phyloP scores from a whole-genome alignment of 345 rosid species.

The Lepidium africanum region DNA sequence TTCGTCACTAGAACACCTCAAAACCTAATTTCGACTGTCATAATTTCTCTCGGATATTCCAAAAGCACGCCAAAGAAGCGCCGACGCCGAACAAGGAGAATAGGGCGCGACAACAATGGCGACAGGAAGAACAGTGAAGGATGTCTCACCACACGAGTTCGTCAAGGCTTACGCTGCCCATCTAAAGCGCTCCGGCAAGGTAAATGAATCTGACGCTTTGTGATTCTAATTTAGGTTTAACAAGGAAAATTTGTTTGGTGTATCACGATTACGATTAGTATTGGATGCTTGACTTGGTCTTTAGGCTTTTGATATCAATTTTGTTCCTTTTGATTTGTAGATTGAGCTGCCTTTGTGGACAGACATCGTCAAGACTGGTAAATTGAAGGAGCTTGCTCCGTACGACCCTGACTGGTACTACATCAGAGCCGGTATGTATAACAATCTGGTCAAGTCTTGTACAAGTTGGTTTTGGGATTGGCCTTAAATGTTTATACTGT shows the following conservation, averaged over 20 bases:
- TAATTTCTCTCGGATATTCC: neutral
- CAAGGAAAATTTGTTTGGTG: neutral
- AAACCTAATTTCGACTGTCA: conserved; percentile 14
- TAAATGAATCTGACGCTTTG: conserved; percentile 8
- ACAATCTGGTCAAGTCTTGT: neutral
- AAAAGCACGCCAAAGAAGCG: neutral
- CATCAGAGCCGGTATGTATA: conserved; percentile 47
- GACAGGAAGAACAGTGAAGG: conserved; percentile 32
- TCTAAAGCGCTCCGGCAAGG: conserved; percentile 38
- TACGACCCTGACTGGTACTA: conserved; percentile 74
- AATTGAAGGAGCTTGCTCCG: conserved; percentile 63
- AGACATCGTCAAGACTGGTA: conserved; percentile 68
- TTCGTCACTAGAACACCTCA: conserved; percentile 1
- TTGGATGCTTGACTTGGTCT: neutral
- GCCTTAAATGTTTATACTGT: neutral
- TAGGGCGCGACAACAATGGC: conserved; percentile 15
- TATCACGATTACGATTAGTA: neutral
- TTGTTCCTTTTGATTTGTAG: conserved; percentile 16
- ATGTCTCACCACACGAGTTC: conserved; percentile 38
- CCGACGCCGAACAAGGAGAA: conserved; percentile 23
- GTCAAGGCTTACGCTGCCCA: conserved; percentile 37
- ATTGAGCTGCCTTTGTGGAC: conserved; percentile 65
- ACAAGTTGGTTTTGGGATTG: neutral
- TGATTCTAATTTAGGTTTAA: neutral
- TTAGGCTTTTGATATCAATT: neutral